These are phyloP conservation scores for Colletotrichum tropicale DNA, from an alignment of 2,329 filamentous ascomycete genomes.

Conservation along the genomic window DNA sequence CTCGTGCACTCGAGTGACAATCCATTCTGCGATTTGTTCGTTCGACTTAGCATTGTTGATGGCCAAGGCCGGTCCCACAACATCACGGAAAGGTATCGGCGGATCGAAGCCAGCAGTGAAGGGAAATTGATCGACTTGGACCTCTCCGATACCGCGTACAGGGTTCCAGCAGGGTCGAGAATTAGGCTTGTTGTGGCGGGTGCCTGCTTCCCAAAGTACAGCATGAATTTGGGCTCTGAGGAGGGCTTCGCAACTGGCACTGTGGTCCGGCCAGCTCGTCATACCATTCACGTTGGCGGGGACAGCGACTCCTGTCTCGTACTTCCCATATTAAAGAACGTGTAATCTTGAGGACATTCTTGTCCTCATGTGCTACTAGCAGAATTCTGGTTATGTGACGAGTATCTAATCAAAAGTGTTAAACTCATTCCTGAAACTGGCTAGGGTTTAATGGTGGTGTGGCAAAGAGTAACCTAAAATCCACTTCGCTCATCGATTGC, in stretches of 20 bases:
- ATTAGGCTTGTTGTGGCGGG: conserved; percentile 27
- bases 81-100: conserved; percentile 24
- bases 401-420: background rate
- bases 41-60: conserved; percentile 28
- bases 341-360: background rate
- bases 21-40: conserved; percentile 26
- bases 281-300: conserved; percentile 9
- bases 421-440: background rate
- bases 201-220: conserved; percentile 22
- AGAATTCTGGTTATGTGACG: background rate
- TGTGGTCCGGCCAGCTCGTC: conserved; percentile 7
- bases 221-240: conserved; percentile 22
- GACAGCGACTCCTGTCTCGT: background rate
- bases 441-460: background rate
- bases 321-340: background rate
- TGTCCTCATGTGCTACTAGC: rapidly evolving
- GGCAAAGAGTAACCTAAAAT: background rate
- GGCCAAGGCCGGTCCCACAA: conserved; percentile 24
- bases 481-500: background rate
- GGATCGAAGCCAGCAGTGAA: conserved; percentile 17
- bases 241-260: conserved; percentile 22
- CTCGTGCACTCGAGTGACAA: conserved; percentile 26
- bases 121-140: background rate
- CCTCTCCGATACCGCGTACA: conserved; percentile 25
- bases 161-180: conserved; percentile 22